Base-by-base conservation (phyloP, 345 rosid species). In the Dipteronia sinensis region DNA sequence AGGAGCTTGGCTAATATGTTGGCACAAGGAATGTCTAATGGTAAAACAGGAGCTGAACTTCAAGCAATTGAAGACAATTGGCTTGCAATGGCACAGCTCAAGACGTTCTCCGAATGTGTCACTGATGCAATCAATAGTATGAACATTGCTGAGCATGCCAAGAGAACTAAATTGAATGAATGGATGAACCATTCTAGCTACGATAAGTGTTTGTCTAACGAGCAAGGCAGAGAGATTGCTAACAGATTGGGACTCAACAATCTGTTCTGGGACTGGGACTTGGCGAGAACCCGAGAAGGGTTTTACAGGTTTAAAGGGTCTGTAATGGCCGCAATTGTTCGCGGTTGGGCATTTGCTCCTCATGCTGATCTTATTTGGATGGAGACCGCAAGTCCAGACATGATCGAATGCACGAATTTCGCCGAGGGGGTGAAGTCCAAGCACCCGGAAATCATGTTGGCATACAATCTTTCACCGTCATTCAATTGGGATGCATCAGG, bases 211-310 rank as follows among this genome's bases (percentile, higher is more conserved):
- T 67, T 91, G 13, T 93, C 96, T 11, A 83, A 83, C 31, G 97
- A 94, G 78, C 85, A 89, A 84, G 93, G 87, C 15, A 79, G 92
- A 3, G 98, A 89, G 83, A 56, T 93, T 51, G 93, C 99, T 7
- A 89, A 86, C 27, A 87, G 88, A 81, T 63, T 94, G 44, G 98
- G 98, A 13, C 80, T 91, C 34, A 83, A 85, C 2, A 88, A 93
- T 80, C 87, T 97, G n/a, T 97, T 91, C 86, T 97, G 98, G 98
- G 98, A 97, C 87, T 91, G 98, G 97, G 98, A 93, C 85, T 81
- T 97, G 80, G 93, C 99, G 0, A 83, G 99, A 82, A 91, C 98
- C 74, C 87, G 98, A 64, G 98, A 97, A 90, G 98, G 99, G 55
- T 94, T 97, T 77, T 94, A 97, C 71, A 81, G 99, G 78, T 97